Conservation (phyloP, 2,329 filamentous ascomycete genomes). For the Plenodomus lindquistii region DNA sequence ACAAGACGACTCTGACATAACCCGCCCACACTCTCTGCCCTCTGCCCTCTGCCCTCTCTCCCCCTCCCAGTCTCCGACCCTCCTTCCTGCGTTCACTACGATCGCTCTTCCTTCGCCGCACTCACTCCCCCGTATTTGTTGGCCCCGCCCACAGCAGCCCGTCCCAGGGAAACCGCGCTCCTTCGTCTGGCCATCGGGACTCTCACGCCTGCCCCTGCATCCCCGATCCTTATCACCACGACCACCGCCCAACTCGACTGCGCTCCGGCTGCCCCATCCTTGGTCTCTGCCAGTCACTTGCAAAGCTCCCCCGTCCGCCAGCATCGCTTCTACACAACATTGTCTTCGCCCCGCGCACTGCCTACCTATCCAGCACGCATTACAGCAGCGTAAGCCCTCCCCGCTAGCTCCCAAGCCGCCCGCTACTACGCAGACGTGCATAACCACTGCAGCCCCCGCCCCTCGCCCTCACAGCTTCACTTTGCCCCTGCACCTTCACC, state of each 20-base stretch:
- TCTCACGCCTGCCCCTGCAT: constrained; percentile 36
- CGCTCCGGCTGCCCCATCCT: constrained; percentile 12
- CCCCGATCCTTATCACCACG: constrained; percentile 43
- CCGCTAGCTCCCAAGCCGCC: constrained; percentile 31
- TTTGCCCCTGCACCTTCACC: background rate
- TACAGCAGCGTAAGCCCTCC: constrained; percentile 34
- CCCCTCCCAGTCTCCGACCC: constrained; percentile 20
- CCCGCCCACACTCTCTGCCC: constrained; percentile 22
- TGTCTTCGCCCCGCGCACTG: constrained; percentile 26
- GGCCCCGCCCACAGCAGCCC: constrained; percentile 31
- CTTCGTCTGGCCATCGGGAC: constrained; percentile 35
- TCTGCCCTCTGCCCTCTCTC: too few species aligned
- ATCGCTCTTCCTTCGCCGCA: constrained; percentile 46
- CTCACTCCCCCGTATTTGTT: constrained; percentile 41
- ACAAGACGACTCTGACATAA: constrained; percentile 10
- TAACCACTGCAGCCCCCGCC: constrained; percentile 13
- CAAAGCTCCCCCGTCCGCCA: constrained; percentile 28
- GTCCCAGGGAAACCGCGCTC: constrained; percentile 44
- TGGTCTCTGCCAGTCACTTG: constrained; percentile 33
- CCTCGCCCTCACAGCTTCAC: constrained; percentile 4
- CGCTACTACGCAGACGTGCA: constrained; percentile 18
- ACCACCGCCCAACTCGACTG: constrained; percentile 16
- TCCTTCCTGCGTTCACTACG: constrained; percentile 29
- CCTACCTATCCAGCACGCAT: constrained; percentile 20
- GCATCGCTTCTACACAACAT: constrained; percentile 38